Conservation (phyloP, 257 asterid species). For the Rauvolfia tetraphylla region DNA sequence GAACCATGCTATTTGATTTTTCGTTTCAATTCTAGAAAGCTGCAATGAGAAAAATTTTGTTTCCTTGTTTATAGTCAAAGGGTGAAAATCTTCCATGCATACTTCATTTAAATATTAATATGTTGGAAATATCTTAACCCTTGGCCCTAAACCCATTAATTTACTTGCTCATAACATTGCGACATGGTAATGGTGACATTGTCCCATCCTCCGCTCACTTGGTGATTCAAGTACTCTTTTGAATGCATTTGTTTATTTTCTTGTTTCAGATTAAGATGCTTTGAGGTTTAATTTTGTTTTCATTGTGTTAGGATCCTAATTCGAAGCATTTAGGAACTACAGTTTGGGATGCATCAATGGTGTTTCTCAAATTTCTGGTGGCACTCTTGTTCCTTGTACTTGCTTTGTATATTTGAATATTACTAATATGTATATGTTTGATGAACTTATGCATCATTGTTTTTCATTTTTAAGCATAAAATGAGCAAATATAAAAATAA, state of each 20-base stretch:
- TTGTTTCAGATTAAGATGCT: slow-evolving; percentile 16
- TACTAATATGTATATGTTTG: neutral
- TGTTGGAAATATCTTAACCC: neutral
- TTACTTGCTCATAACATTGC: neutral
- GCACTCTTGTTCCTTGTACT: slow-evolving; percentile 3
- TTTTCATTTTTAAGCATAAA: neutral
- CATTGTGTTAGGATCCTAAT: slow-evolving; percentile 77
- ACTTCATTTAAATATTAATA: neutral
- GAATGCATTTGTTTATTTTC: neutral
- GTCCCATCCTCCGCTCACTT: neutral
- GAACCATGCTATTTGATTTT: neutral
- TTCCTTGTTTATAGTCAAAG: neutral
- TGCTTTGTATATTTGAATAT: slow-evolving; percentile 3
- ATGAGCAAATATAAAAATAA: no score
- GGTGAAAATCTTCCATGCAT: neutral
- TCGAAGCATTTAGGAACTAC: slow-evolving; percentile 97
- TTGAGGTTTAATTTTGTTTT: slow-evolving; percentile 16
- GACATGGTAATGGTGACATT: neutral
- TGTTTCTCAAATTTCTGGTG: slow-evolving; percentile 90
- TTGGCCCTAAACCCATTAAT: neutral
- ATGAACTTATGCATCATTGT: neutral
- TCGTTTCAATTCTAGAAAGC: neutral
- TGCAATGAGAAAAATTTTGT: neutral
- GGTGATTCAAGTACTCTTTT: neutral
- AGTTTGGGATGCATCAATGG: slow-evolving; percentile 99